phyloP scores from a whole-genome alignment of 805 yeast genomes.

The Saccharomycopsis sp. region DNA sequence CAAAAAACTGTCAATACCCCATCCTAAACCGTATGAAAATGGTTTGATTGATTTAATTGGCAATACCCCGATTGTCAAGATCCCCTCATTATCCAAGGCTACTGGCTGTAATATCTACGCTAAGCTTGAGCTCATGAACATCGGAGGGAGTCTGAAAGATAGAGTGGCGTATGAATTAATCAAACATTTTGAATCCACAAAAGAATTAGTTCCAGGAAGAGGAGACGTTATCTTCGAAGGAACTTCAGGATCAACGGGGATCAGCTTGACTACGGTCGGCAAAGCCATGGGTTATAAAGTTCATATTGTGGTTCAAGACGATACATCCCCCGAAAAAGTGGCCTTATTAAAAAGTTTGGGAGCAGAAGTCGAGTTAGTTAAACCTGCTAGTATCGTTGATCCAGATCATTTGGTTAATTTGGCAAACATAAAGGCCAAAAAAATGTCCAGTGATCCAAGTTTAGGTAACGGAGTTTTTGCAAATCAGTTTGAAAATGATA shows the following conservation, averaged over 20 bases:
- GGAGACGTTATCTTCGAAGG: slow-evolving; percentile 87
- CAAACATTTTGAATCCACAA: slow-evolving; percentile 49
- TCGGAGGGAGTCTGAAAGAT: slow-evolving; percentile 95
- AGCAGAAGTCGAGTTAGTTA: slow-evolving; percentile 73
- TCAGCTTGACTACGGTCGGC: slow-evolving; percentile 84
- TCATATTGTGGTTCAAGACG: slow-evolving; percentile 92
- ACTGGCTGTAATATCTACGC: slow-evolving; percentile 84
- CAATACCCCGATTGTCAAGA: slow-evolving; percentile 73
- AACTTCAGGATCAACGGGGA: slow-evolving; percentile 95
- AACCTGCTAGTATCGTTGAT: slow-evolving; percentile 93
- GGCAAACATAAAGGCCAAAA: slow-evolving; percentile 60
- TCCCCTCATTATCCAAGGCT: slow-evolving; percentile 54
- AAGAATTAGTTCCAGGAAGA: slow-evolving; percentile 44
- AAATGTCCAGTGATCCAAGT: slow-evolving; percentile 28
- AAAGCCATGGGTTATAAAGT: slow-evolving; percentile 81
- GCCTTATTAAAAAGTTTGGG: slow-evolving; percentile 64
- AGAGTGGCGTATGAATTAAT: slow-evolving; percentile 85
- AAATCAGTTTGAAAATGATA: slow-evolving; percentile 89
- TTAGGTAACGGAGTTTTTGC: slow-evolving; percentile 67
- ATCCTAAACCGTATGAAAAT: slow-evolving; percentile 17
- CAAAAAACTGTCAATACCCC: too few species aligned
- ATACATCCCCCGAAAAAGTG: slow-evolving; percentile 78
- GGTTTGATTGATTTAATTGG: slow-evolving; percentile 80
- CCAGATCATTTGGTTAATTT: slow-evolving; percentile 87
- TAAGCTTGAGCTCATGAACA: slow-evolving; percentile 75